Evolutionary conservation across 169 alveolate species (phyloP).

Genomic region (Eimeria sp.): DNA sequence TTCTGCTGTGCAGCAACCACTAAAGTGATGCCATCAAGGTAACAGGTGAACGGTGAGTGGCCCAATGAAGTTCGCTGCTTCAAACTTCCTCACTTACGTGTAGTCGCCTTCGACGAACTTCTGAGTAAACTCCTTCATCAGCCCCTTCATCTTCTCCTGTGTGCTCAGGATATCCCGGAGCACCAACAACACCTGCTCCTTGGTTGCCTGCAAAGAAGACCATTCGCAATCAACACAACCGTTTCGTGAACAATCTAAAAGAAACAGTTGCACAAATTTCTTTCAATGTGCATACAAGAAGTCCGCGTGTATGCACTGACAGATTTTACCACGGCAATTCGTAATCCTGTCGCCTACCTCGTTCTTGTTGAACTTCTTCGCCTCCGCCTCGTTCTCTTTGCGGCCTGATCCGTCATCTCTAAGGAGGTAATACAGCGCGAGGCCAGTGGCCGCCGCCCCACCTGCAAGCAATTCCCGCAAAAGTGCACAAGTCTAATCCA

Average conservation of each 20-base stretch:
- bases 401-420: slow-evolving; percentile 83
- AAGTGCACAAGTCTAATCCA: not conserved
- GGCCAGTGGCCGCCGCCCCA: slow-evolving; percentile 87
- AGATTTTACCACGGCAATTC: not conserved
- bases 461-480: slow-evolving; percentile 81
- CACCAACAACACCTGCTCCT: slow-evolving; percentile 86
- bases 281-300: too few species aligned
- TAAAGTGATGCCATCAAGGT: too few species aligned
- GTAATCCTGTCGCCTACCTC: slow-evolving; percentile 9
- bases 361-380: slow-evolving; percentile 51
- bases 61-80: not conserved
- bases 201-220: slow-evolving; percentile 74
- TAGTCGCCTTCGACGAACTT: slow-evolving; percentile 62
- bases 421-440: slow-evolving; percentile 82
- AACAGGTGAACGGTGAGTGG: not conserved
- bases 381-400: slow-evolving; percentile 72
- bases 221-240: too few species aligned
- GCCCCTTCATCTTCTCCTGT: slow-evolving; percentile 84
- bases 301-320: not conserved
- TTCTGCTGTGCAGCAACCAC: too few species aligned
- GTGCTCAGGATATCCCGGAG: slow-evolving; percentile 85
- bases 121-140: slow-evolving; percentile 83
- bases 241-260: too few species aligned
- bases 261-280: not conserved
- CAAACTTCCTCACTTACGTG: slow-evolving; percentile 43